Percentiles rank a stretch among this genome's conserved stretches.
phyloP scores from a whole-genome alignment of 768 basidiomycete genomes.

The Exsudoporus frostii region DNA sequence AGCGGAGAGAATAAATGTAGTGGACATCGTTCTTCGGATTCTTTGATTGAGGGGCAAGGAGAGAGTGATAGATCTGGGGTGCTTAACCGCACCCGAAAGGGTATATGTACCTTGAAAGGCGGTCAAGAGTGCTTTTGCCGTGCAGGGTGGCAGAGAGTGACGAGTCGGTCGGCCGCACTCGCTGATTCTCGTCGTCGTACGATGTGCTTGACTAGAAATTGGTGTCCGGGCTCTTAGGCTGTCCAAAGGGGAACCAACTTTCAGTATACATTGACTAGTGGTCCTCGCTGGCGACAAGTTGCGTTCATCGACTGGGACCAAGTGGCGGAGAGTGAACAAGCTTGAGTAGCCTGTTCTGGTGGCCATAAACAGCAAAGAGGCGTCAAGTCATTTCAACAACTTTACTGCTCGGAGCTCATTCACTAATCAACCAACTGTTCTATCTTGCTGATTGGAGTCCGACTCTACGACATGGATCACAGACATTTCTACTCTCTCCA shows the following conservation, averaged over 20 bases:
- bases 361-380: conserved; percentile 4
- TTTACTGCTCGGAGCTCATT: too few species aligned
- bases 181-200: background rate
- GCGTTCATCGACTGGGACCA: background rate
- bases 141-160: background rate
- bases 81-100: background rate
- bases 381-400: too few species aligned
- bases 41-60: background rate
- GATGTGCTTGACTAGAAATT: background rate
- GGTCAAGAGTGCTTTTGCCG: background rate
- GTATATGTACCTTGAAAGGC: background rate
- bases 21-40: conserved; percentile 20
- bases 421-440: background rate
- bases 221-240: background rate
- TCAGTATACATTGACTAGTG: background rate
- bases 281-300: background rate
- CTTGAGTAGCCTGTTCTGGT: background rate
- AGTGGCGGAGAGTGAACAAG: background rate
- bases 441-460: background rate
- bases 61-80: background rate
- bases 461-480: background rate
- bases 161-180: background rate
- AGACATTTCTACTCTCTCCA: background rate
- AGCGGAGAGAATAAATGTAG: conserved; percentile 28
- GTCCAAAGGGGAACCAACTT: background rate